These are phyloP conservation scores for Cryptococcus neoformans DNA, from an alignment of 1,284 basidiomycete species.

Conservation along the genomic window DNA sequence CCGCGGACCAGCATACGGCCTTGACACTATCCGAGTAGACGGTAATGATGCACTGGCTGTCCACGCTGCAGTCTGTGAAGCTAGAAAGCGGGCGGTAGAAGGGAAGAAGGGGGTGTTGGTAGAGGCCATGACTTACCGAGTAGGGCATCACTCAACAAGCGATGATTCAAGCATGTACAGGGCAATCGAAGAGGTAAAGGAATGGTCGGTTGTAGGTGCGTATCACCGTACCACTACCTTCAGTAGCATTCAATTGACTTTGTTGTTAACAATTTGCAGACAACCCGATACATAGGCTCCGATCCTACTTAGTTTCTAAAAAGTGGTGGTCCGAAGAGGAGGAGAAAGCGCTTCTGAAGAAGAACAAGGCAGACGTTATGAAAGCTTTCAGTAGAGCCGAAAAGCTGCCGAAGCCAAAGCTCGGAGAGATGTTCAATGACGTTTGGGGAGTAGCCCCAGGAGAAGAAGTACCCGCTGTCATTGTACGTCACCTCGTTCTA, in stretches of 20 bases:
- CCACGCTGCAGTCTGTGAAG: conserved; percentile 73
- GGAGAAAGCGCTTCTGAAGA: conserved; percentile 68
- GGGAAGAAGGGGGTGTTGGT: conserved; percentile 79
- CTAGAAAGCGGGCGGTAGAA: conserved; percentile 69
- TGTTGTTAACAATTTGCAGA: conserved; percentile 50
- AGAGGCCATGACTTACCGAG: conserved; percentile 89
- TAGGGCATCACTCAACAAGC: conserved; percentile 93
- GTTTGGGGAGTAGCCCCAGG: conserved; percentile 59
- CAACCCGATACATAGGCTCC: conserved; percentile 82
- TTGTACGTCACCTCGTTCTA: conserved; percentile 56
- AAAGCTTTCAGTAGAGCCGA: conserved; percentile 75
- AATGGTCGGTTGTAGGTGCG: conserved; percentile 66
- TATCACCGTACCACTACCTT: not conserved
- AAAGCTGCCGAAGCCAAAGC: conserved; percentile 62
- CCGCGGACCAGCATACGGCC: conserved; percentile 89
- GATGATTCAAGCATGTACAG: conserved; percentile 93
- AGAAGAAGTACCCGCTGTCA: conserved; percentile 77
- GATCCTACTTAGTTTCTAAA: conserved; percentile 71
- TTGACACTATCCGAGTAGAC: conserved; percentile 86
- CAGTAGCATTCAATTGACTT: not conserved
- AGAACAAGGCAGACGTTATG: conserved; percentile 70
- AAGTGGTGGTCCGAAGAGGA: conserved; percentile 83
- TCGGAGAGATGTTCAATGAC: conserved; percentile 80
- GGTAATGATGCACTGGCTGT: conserved; percentile 93
- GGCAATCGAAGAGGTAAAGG: conserved; percentile 77